Conservation (phyloP, 331 rosid genomes). For the Dryas integrifolia region DNA sequence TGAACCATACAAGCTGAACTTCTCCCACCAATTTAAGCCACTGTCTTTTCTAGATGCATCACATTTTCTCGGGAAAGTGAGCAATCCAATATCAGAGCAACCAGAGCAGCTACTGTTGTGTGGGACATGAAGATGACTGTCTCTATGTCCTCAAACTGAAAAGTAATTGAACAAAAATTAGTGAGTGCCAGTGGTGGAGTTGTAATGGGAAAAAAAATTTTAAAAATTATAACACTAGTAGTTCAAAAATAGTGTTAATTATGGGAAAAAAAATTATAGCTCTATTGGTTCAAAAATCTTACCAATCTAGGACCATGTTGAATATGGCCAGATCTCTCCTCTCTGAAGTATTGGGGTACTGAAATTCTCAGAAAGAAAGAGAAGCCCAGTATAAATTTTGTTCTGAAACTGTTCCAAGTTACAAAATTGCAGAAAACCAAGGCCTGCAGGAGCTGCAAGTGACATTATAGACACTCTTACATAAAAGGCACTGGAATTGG, state of each 20-base stretch:
- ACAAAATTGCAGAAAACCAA: slow-evolving; percentile 84
- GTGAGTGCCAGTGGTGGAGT: neutral
- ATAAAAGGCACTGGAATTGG: neutral
- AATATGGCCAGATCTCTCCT: slow-evolving; percentile 30
- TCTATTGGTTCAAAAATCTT: slow-evolving; percentile 27
- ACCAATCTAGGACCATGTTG: slow-evolving; percentile 60
- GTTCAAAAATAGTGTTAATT: too few relatives aligned
- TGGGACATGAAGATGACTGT: slow-evolving; percentile 61
- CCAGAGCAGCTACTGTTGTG: slow-evolving; percentile 61
- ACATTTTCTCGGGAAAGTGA: slow-evolving; percentile 31
- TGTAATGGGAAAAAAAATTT: too few relatives aligned
- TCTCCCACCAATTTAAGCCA: slow-evolving; percentile 68
- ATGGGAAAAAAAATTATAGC: neutral
- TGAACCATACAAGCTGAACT: slow-evolving; percentile 50
- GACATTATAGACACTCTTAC: neutral
- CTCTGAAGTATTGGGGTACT: slow-evolving; percentile 81
- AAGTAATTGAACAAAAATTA: slow-evolving; percentile 7
- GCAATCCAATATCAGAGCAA: slow-evolving; percentile 42
- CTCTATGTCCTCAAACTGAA: slow-evolving; percentile 53
- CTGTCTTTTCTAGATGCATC: slow-evolving; percentile 42
- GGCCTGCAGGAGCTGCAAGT: slow-evolving; percentile 71
- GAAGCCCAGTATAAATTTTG: slow-evolving; percentile 66
- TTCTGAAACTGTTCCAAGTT: slow-evolving; percentile 80
- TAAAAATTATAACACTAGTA: neutral
- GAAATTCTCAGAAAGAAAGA: slow-evolving; percentile 84